Percentiles rank a stretch among this genome's conserved stretches.
Conservation (phyloP, 768 basidiomycete species). For the Wakefieldia striispora region DNA sequence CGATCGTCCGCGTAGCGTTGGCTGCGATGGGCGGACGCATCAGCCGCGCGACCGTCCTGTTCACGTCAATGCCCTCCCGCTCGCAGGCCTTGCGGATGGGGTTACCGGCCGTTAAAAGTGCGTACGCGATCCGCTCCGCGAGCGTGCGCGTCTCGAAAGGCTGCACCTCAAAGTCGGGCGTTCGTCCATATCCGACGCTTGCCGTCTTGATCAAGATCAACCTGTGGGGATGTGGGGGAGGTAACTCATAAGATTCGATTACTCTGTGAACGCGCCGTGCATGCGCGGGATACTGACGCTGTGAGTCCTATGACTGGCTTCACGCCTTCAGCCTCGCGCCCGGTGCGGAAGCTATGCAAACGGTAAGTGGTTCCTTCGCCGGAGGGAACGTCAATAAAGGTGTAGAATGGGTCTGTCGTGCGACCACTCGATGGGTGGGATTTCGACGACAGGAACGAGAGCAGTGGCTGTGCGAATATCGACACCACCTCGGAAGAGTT, state of each 20-base stretch:
- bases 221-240: slow-evolving; percentile 29
- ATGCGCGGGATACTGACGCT: slow-evolving; percentile 51
- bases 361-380: slow-evolving; percentile 42
- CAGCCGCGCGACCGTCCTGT: slow-evolving; percentile 13
- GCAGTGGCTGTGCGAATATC: slow-evolving; percentile 84
- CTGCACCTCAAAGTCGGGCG: slow-evolving; percentile 44
- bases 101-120: slow-evolving; percentile 32
- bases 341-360: slow-evolving; percentile 81
- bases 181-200: slow-evolving; percentile 44
- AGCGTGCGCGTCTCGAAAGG: slow-evolving; percentile 43
- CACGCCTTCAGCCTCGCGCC: slow-evolving; percentile 77
- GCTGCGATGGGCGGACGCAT: slow-evolving; percentile 7
- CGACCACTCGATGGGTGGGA: slow-evolving; percentile 60
- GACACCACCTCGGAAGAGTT: slow-evolving; percentile 76
- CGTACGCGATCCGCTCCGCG: slow-evolving; percentile 42
- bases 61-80: slow-evolving; percentile 25
- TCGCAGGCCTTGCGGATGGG: slow-evolving; percentile 25
- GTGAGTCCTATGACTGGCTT: slow-evolving; percentile 91
- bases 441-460: slow-evolving; percentile 62
- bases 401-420: slow-evolving; percentile 62
- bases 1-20: slow-evolving; percentile 12
- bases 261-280: too few species aligned
- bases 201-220: slow-evolving; percentile 53
- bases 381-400: slow-evolving; percentile 53
- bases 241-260: too few species aligned